phyloP scores from a whole-genome alignment of 352 stramenopile species.

The Phytopythium chamaehyphon region DNA sequence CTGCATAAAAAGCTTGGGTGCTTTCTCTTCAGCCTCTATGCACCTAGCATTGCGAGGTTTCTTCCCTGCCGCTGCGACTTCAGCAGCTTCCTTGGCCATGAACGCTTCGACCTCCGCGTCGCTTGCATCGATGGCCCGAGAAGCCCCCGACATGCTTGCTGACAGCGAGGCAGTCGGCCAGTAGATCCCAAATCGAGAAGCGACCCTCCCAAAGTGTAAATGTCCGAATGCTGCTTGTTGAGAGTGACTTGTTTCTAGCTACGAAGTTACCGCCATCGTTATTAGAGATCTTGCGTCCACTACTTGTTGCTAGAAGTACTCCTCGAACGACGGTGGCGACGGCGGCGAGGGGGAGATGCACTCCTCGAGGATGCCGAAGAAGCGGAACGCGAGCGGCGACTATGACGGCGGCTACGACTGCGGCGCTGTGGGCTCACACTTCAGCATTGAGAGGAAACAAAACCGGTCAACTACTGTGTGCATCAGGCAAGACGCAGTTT shows the following conservation, averaged over 20 bases:
- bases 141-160: not conserved
- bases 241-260: not conserved
- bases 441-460: not conserved
- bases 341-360: slow-evolving; percentile 18
- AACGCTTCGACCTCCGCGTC: slow-evolving; percentile 52
- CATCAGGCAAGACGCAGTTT: not conserved
- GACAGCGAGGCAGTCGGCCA: too few species aligned
- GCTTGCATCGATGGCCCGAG: slow-evolving; percentile 7
- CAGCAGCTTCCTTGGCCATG: slow-evolving; percentile 36
- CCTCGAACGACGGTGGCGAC: slow-evolving; percentile 9
- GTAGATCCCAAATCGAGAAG: too few species aligned
- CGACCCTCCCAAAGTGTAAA: too few species aligned
- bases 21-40: slow-evolving; percentile 26
- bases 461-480: not conserved
- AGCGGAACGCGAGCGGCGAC: slow-evolving; percentile 15
- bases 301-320: not conserved
- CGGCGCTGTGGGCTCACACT: not conserved
- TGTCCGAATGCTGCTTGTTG: too few species aligned
- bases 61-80: slow-evolving; percentile 24
- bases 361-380: slow-evolving; percentile 22
- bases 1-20: slow-evolving; percentile 70
- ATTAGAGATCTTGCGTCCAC: not conserved
- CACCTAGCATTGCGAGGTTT: slow-evolving; percentile 10
- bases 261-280: not conserved
- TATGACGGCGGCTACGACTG: slow-evolving; percentile 11